Evolutionary conservation across 176 grass and related monocot species (phyloP), one percentile per base, ranked within the genome.

Genomic region (Cenchrus fungigraminus): DNA sequence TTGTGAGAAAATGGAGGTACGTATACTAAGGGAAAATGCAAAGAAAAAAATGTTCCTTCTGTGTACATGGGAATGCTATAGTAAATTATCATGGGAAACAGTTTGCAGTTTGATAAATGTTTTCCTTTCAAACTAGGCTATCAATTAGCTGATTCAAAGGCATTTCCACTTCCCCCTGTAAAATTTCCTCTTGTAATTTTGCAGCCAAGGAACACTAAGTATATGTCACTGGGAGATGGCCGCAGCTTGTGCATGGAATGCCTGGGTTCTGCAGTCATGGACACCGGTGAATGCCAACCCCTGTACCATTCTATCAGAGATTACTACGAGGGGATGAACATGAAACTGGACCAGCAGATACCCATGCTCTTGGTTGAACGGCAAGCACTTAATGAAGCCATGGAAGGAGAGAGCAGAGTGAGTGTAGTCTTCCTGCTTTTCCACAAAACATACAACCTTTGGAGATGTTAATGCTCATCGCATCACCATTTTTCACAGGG

Each of bases 301-400:
- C 79, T 98, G 29, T 98, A 98, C 58, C 89, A 95, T 77, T 93
- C 91, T 22, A 98, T 98, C 83, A 93, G 89, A 79, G 95, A 98
- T 75, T 98, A 95, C 83, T 98, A 98, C 20, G 96, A 98, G 88
- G 93, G 96, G 55, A 90, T 98, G 96, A 90, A 93, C 68, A 98
- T 98, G 96, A 95, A 90, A 92, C 86, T 98, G 84, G 89, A 98
- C 87, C 96, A 95, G 78, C 93, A 93, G 79, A 98, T 98, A 86
- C 96, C 96, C 25, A 94, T 98, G 96, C 93, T 98, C 37, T 83
- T 98, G 81, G 93, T 98, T 85, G 96, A 95, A 80, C 94, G 96
- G 44, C 96, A 98, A 92, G 96, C 96, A 10, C 93, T 98, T 67
- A 98, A 98, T 55, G 93, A 95, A 85, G 91, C 96, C 64, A 95